Percentiles rank a stretch among this genome's conserved stretches.
Evolutionary conservation across 495 filamentous ascomycete genomes (phyloP).

Genomic region (Daldinia grandis): DNA sequence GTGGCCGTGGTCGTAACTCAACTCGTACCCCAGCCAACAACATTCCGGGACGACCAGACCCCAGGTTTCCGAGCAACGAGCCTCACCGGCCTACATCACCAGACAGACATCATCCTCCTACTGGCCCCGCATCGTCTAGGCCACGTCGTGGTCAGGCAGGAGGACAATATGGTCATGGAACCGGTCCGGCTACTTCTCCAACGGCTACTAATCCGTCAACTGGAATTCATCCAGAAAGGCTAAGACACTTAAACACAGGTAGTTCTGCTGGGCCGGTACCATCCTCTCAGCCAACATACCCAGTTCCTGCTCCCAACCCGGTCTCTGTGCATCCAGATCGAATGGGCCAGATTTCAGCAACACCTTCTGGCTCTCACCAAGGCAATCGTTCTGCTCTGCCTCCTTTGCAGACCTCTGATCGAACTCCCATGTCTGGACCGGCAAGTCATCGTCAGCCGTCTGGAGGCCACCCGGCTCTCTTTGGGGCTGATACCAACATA

Average conservation of each 20-base stretch:
- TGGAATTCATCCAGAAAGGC: slow-evolving; percentile 56
- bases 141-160: slow-evolving; percentile 50
- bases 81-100: slow-evolving; percentile 53
- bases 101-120: slow-evolving; percentile 57
- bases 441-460: slow-evolving; percentile 45
- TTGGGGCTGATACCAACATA: slow-evolving; percentile 43
- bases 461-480: slow-evolving; percentile 34
- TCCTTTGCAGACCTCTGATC: slow-evolving; percentile 42
- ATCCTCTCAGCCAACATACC: slow-evolving; percentile 36
- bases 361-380: slow-evolving; percentile 35
- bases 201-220: slow-evolving; percentile 37
- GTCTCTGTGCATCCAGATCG: slow-evolving; percentile 61
- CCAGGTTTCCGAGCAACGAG: slow-evolving; percentile 47
- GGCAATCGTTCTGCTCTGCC: slow-evolving; percentile 41
- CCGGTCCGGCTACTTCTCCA: slow-evolving; percentile 43
- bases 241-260: slow-evolving; percentile 48
- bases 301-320: slow-evolving; percentile 36
- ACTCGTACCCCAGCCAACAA: slow-evolving; percentile 47
- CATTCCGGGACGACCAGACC: slow-evolving; percentile 49
- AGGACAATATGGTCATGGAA: slow-evolving; percentile 45
- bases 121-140: slow-evolving; percentile 58
- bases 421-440: slow-evolving; percentile 26
- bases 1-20: slow-evolving; percentile 59
- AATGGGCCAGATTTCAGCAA: slow-evolving; percentile 49
- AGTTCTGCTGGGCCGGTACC: slow-evolving; percentile 26